Base-by-base conservation (phyloP, 345 rosid species). In the Balakata baccata region DNA sequence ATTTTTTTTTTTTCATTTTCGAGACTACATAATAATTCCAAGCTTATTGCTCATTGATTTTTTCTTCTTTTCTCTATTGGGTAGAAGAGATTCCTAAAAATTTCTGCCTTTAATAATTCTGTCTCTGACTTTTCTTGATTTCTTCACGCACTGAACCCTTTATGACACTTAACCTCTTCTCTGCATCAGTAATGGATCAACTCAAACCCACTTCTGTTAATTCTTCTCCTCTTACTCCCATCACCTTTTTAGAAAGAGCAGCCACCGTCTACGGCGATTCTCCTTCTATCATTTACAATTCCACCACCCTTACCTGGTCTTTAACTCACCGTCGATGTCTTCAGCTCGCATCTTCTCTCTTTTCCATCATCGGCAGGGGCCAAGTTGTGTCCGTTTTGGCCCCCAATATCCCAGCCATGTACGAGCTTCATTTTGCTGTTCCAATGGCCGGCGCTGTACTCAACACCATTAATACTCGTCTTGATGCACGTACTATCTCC, bases 351-450 rank as follows among this genome's bases (percentile, higher is more conserved):
- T 77, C 80, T 1, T 77, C 75, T 17, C 71, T 77, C 3, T 64
- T 60, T 7, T 70, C 75, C 62, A 3, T 10, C 53, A n/a, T 10
- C 34, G 80, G 75, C 5, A 46, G 29, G 5, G 66, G 71, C 41
- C 69, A 77, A 23, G 80, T 77, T 17, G 71, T 77, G 56, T 77
- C 80, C 50, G 75, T 77, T 23, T 16, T 77, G 5, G 70, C 80
- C 41, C 71, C 71, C 56, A 77, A 77, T 34, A 10, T 57, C 11
- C 80, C 71, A 1, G 71, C 80, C 8, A 77, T 77, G 66, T 71
- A 77, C 61, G 80, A 77, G 71, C 80, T 77, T 25, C 80, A 77
- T 11, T 77, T 77, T n/a, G 71, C 75, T 3, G 80, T 77, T 6
- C 75, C 80, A 47, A 64, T 77, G 75, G 66, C 80, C 1, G 75